Percentiles rank a stretch among this genome's conserved stretches.
phyloP scores from a whole-genome alignment of 2,329 filamentous ascomycete species.

The Talaromyces sp. region DNA sequence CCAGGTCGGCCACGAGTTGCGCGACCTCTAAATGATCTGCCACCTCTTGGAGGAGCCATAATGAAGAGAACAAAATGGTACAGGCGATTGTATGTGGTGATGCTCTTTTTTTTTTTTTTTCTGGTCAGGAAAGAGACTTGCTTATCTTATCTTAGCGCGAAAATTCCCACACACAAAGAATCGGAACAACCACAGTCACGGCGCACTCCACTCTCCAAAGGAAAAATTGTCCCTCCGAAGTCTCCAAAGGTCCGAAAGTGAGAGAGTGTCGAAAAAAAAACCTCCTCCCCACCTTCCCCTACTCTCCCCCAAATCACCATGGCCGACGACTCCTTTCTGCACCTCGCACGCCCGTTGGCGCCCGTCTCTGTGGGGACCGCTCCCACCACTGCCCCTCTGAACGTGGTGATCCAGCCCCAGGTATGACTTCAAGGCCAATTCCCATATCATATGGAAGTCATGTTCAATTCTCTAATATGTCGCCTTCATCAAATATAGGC shows the following conservation, averaged over 20 bases:
- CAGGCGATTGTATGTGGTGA: conserved; percentile 1
- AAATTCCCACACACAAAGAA: conserved; percentile 50
- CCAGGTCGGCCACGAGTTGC: conserved; percentile 35
- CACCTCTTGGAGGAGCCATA: conserved; percentile 35
- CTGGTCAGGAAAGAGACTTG: background rate
- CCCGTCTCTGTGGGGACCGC: conserved; percentile 77
- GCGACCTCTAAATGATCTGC: conserved; percentile 31
- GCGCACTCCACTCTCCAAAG: conserved; percentile 34
- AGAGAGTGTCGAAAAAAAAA: conserved; percentile 4
- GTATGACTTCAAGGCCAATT: conserved; percentile 52
- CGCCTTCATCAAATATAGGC: conserved; percentile 45
- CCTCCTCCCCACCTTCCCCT: conserved; percentile 5
- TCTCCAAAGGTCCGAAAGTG: conserved; percentile 4
- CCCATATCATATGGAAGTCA: background rate
- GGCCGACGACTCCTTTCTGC: conserved; percentile 88
- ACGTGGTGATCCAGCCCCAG: conserved; percentile 93
- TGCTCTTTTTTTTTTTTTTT: conserved; percentile 16
- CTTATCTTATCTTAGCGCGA: conserved; percentile 50
- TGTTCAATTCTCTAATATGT: background rate
- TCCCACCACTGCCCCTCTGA: conserved; percentile 85
- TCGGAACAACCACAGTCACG: conserved; percentile 29
- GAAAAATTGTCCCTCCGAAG: conserved; percentile 34
- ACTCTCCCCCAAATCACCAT: conserved; percentile 61
- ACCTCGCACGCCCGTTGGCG: conserved; percentile 89
- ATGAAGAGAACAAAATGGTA: background rate